Evolutionary conservation across 2,329 filamentous ascomycete species (phyloP), one percentile per base, ranked within the genome.

Genomic region (Chaetomium globosum): DNA sequence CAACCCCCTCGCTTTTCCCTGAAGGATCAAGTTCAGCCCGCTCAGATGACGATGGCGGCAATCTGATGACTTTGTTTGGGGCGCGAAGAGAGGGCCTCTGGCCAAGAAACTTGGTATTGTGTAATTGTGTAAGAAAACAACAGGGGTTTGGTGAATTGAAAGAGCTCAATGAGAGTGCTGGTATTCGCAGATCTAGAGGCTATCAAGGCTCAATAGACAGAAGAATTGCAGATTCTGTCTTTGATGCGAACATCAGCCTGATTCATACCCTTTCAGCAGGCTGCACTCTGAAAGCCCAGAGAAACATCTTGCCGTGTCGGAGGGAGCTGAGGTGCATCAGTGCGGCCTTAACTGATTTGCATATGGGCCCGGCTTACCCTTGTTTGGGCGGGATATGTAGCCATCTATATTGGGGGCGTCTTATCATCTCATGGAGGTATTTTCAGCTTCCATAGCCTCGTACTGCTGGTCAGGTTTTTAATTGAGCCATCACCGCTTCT

Each of bases 1-100:
- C 71, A 71, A 58, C 70, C 70, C 13, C 70, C 67, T 66, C 59
- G 49, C 49, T 69, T 71, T 67, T 55, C 13, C 7, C 23, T 10
- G 56, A 51, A 61, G 59, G 30, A 59, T 49, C 19, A 33, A 51
- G 46, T 61, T 39, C 48, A 39, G 30, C 46, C 31, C 30, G 30
- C 52, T 31, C 23, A 33, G 53, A 61, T 31, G 51, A 28, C 59
- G 59, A 51, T 21, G 39, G 33, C 3, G 36, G 39, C 23, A 4
- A 55, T 12, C n/a, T n/a, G 52, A 16, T 33, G 52, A n/a, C 19
- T 12, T 54, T 31, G 9, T 26, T 10, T 19, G 23, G 26, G 49
- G 16, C 13, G 3, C 3, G 43, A n/a, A 48, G 43, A 21, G 43
- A 48, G 43, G 23, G 26, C 10, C 21, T 28, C 23, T 28, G 26